Evolutionary conservation across 495 filamentous ascomycete genomes (phyloP), one percentile per base, ranked within the genome.

Genomic region (Penicillium fimorum): DNA sequence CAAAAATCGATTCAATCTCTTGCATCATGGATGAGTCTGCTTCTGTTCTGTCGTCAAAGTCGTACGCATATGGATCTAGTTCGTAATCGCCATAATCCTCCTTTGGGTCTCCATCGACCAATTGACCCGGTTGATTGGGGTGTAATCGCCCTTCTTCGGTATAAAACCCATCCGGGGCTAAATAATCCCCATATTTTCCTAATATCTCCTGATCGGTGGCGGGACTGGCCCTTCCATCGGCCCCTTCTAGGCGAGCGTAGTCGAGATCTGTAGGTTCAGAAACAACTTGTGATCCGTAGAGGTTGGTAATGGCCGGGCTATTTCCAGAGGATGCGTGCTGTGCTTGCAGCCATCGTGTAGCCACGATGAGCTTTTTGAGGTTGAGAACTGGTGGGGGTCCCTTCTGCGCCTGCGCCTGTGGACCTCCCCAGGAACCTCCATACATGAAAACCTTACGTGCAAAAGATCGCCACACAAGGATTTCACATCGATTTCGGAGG

Each of bases 381-480:
- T 78, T 76, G 1, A 79, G 66, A 20, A 69, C 72, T 7, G 76
- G 76, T 10, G 75, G 76, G 6, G 76, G 74, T 4, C 73, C 70
- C 25, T 73, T 71, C 50, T 74, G 72, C 47, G 65, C 68, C 52
- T 68, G 67, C 53, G 62, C 64, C 46, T 65, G 67, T 5, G 58
- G 58, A 20, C 85, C 77, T 65, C 85, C 65, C 63, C 72, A 64
- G 66, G 80, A 75, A 29, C 84, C 82, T 43, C 72, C 73, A 17
- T 88, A 74, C 10, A 91, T 72, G 65, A 93, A 97, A 0, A 87
- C 85, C 47, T 84, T 87, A 9, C 94, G 83, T 12, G 87, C 83
- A 18, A 98, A 79, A 2, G 88, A 88, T 3, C 93, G 84, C 91
- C 90, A 96, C 8, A 96, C 81, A 0, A 96, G 78, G 4, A 89